Percentiles rank a stretch among this genome's conserved stretches.
Evolutionary conservation across 352 stramenopile genomes (phyloP).

Genomic region (Phytophthora palmivora): DNA sequence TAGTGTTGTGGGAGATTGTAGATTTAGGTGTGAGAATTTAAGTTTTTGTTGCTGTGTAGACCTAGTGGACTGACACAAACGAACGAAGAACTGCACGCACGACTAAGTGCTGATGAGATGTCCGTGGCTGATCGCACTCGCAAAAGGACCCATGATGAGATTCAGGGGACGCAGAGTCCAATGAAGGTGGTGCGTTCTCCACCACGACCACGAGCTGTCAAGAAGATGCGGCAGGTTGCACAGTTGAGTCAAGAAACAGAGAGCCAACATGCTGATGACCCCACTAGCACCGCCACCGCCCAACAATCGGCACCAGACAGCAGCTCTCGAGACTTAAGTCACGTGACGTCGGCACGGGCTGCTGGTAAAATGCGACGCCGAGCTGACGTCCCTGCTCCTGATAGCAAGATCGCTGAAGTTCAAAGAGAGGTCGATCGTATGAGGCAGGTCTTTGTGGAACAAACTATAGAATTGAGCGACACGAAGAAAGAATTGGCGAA

Average conservation of each 20-base stretch:
- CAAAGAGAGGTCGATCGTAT: conserved; percentile 1
- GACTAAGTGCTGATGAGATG: conserved; percentile 32
- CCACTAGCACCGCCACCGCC: background rate
- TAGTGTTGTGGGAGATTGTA: background rate
- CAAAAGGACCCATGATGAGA: conserved; percentile 38
- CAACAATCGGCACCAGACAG: no score
- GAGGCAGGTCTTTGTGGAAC: background rate
- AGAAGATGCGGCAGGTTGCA: conserved; percentile 19
- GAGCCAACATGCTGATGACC: conserved; percentile 6
- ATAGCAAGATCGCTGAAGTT: conserved; percentile 19
- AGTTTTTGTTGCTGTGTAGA: conserved; percentile 18
- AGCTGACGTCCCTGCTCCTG: conserved; percentile 4
- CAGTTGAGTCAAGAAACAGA: conserved; percentile 15
- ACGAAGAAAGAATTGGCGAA: background rate
- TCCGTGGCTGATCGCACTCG: conserved; percentile 25
- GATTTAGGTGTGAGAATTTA: conserved; percentile 2
- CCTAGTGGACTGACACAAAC: conserved; percentile 31
- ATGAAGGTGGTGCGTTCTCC: conserved; percentile 16
- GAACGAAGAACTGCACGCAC: conserved; percentile 30
- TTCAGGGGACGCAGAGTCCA: conserved; percentile 38
- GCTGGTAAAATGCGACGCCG: conserved; percentile 27
- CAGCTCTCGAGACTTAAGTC: no score
- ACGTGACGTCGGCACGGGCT: background rate
- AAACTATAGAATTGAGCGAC: background rate
- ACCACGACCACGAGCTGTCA: conserved; percentile 21